Percentiles rank a stretch among this genome's conserved stretches.
Conservation (phyloP, 2,329 filamentous ascomycete species). For the Rhinocladiella similis region DNA sequence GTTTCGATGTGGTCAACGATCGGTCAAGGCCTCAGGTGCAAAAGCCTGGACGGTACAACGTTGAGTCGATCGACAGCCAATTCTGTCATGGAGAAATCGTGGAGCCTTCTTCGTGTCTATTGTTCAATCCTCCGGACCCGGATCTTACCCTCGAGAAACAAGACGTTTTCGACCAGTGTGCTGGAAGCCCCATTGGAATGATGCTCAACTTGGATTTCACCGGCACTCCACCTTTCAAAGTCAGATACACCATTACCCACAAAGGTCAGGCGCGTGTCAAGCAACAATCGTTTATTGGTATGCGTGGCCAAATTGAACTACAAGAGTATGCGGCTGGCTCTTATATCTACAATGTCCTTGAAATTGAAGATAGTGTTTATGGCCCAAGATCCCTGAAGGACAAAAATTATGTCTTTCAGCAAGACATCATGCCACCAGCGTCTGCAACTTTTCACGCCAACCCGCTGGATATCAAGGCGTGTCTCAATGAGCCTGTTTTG, state of each 20-base stretch:
- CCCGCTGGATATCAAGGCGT: constrained; percentile 62
- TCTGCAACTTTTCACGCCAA: constrained; percentile 68
- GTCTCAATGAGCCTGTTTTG: constrained; percentile 77
- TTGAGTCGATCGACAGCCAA: constrained; percentile 76
- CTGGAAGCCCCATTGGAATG: constrained; percentile 87
- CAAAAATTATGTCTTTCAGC: constrained; percentile 67
- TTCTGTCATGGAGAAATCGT: constrained; percentile 85
- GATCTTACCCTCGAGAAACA: constrained; percentile 71
- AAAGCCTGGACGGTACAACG: constrained; percentile 80
- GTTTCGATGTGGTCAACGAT: constrained; percentile 41
- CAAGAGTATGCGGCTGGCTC: constrained; percentile 77
- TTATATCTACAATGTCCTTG: constrained; percentile 82
- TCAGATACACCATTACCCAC: constrained; percentile 73
- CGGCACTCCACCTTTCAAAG: constrained; percentile 86
- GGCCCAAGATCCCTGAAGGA: constrained; percentile 63
- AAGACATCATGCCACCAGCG: constrained; percentile 90
- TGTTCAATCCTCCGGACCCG: constrained; percentile 89
- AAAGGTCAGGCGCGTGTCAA: constrained; percentile 55
- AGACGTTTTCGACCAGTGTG: constrained; percentile 91
- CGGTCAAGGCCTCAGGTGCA: constrained; percentile 66
- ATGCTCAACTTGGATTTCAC: constrained; percentile 85
- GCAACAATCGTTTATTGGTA: constrained; percentile 62
- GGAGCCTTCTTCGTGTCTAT: constrained; percentile 89
- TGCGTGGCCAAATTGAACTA: constrained; percentile 82
- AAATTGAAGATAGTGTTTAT: constrained; percentile 82